These are phyloP conservation scores for Tolypocladium inflatum DNA, from an alignment of 2,329 filamentous ascomycete species.

Conservation along the genomic window DNA sequence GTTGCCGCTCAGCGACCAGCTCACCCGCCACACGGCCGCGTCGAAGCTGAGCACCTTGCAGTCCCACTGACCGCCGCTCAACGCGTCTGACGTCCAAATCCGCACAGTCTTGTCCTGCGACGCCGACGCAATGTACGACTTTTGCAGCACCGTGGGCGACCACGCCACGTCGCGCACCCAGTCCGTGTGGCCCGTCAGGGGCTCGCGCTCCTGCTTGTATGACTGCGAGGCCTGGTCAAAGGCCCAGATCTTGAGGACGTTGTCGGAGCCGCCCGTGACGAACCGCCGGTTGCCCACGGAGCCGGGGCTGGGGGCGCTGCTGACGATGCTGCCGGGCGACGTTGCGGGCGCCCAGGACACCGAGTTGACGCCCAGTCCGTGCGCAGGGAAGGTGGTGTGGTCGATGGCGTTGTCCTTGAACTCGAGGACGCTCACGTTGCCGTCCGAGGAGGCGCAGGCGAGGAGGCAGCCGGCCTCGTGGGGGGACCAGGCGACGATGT, in stretches of 20 bases:
- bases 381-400: slow-evolving; percentile 81
- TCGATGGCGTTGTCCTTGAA: slow-evolving; percentile 95
- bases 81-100: slow-evolving; percentile 77
- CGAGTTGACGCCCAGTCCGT: slow-evolving; percentile 89
- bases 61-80: slow-evolving; percentile 64
- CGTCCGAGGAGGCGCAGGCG: slow-evolving; percentile 89
- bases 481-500: slow-evolving; percentile 95
- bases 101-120: slow-evolving; percentile 95
- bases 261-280: slow-evolving; percentile 92
- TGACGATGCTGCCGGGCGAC: slow-evolving; percentile 74
- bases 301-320: slow-evolving; percentile 52
- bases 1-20: slow-evolving; percentile 96
- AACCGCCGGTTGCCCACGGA: slow-evolving; percentile 66
- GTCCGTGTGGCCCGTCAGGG: slow-evolving; percentile 76
- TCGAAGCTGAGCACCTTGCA: slow-evolving; percentile 83
- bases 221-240: slow-evolving; percentile 55
- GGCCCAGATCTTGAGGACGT: slow-evolving; percentile 86
- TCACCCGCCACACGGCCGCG: slow-evolving; percentile 86
- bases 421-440: slow-evolving; percentile 86
- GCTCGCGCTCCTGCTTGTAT: slow-evolving; percentile 52
- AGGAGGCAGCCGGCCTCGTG: slow-evolving; percentile 92
- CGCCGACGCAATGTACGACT: slow-evolving; percentile 92
- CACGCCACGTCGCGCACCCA: slow-evolving; percentile 98
- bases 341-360: slow-evolving; percentile 91
- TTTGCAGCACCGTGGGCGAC: slow-evolving; percentile 89